phyloP scores from a whole-genome alignment of 2,329 filamentous ascomycete genomes.

The Westerdykella ornata region DNA sequence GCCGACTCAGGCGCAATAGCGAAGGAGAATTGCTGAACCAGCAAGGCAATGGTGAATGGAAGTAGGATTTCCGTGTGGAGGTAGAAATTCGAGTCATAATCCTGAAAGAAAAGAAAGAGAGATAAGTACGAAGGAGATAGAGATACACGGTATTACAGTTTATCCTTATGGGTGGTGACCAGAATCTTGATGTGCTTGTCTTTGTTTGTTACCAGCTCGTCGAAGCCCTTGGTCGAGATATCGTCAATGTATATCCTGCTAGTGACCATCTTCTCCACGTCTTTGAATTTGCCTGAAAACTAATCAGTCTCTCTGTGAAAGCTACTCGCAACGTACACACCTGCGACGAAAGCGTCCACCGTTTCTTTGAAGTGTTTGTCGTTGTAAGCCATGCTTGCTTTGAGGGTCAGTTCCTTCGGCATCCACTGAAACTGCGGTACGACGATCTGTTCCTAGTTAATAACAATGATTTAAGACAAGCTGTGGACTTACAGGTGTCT shows the following conservation, averaged over 20 bases:
- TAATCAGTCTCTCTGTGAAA: background rate
- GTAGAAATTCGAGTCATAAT: too few relatives aligned
- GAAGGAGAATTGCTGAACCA: too few relatives aligned
- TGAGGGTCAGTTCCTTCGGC: conserved; percentile 27
- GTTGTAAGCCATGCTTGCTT: conserved; percentile 26
- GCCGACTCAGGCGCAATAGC: too few relatives aligned
- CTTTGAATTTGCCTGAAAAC: conserved; percentile 26
- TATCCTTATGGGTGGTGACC: conserved; percentile 23
- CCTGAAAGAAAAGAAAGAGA: too few relatives aligned
- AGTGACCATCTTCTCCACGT: conserved; percentile 29
- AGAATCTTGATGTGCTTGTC: conserved; percentile 35
- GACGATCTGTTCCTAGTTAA: conserved; percentile 17
- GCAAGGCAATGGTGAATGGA: too few relatives aligned
- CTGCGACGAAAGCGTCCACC: conserved; percentile 27
- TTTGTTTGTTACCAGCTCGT: conserved; percentile 27
- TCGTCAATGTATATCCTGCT: conserved; percentile 30
- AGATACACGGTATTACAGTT: conserved; percentile 7
- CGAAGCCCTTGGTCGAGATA: conserved; percentile 26
- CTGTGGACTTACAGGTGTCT: conserved; percentile 20
- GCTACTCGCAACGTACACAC: conserved; percentile 10
- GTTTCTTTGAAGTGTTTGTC: conserved; percentile 29
- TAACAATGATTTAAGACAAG: background rate
- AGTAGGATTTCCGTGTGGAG: too few relatives aligned
- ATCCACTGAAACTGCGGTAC: conserved; percentile 22
- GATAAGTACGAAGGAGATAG: too few relatives aligned